These are phyloP conservation scores for Nitzschia sp. DNA, from an alignment of 108 stramenopile species.

Conservation along the genomic window DNA sequence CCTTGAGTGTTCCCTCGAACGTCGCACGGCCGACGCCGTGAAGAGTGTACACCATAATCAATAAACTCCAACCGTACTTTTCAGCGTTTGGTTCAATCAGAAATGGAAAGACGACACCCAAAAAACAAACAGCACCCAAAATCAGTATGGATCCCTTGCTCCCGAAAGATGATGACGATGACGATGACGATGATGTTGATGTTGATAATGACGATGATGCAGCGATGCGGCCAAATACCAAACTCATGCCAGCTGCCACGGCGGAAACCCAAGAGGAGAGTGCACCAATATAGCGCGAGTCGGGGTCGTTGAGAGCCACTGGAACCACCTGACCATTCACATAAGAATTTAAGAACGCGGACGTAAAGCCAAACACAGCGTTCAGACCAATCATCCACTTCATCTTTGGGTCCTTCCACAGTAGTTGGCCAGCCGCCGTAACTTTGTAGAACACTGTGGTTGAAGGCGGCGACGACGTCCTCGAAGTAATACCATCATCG, in stretches of 20 bases:
- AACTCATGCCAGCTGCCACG: conserved; percentile 60
- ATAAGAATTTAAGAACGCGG: conserved; percentile 67
- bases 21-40: conserved; percentile 81
- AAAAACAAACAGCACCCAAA: conserved; percentile 60
- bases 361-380: conserved; percentile 69
- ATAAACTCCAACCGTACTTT: conserved; percentile 37
- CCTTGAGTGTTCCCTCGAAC: conserved; percentile 78
- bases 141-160: conserved; percentile 62
- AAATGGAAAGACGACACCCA: conserved; percentile 66
- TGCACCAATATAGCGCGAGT: conserved; percentile 64
- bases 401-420: conserved; percentile 68
- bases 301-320: conserved; percentile 50
- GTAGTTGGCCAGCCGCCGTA: conserved; percentile 58
- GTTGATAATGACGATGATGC: too few relatives aligned
- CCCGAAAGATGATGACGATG: too few relatives aligned
- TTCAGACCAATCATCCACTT: conserved; percentile 79
- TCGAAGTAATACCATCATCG: background rate
- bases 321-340: conserved; percentile 77
- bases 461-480: background rate
- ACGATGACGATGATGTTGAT: too few relatives aligned
- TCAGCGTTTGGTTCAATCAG: conserved; percentile 38
- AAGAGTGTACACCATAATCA: conserved; percentile 63
- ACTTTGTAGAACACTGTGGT: conserved; percentile 36
- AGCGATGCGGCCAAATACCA: conserved; percentile 51
- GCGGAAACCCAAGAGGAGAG: conserved; percentile 49